A percentile compares a stretch with the other conserved stretches of the same genome.
Evolutionary conservation across 2,329 filamentous ascomycete species (phyloP).

Genomic region (Conoideocrella luteorostrata): DNA sequence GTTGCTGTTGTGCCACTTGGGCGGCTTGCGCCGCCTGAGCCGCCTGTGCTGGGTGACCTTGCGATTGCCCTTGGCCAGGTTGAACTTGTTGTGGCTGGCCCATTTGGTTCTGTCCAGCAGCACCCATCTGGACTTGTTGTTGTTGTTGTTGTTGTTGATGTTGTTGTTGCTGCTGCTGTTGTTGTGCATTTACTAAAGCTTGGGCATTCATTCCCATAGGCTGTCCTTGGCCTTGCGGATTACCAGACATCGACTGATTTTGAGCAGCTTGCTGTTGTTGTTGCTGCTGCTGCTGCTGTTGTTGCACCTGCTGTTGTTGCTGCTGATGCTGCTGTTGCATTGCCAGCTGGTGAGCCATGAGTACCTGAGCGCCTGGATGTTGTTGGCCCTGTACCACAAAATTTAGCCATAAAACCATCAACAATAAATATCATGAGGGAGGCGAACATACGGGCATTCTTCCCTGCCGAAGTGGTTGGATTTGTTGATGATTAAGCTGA

Average conservation of each 20-base stretch:
- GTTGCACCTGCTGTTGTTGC: conserved; percentile 34
- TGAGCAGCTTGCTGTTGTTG: conserved; percentile 28
- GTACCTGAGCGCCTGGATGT: conserved; percentile 27
- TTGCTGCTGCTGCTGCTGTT: conserved; percentile 29
- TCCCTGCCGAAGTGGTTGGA: conserved; percentile 43
- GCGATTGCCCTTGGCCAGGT: conserved; percentile 25
- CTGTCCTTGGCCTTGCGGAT: conserved; percentile 33
- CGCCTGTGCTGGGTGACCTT: conserved; percentile 28
- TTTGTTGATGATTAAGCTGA: conserved; percentile 44
- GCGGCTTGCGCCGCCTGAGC: too few relatives aligned
- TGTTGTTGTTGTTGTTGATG: conserved; percentile 20
- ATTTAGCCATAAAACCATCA: neutral
- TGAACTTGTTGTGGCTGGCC: conserved; percentile 16
- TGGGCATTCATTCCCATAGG: conserved; percentile 42
- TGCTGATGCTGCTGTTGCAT: conserved; percentile 36
- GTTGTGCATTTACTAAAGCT: conserved; percentile 35
- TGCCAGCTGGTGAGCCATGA: conserved; percentile 43
- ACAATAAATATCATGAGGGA: neutral
- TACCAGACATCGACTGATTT: conserved; percentile 33
- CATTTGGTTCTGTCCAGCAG: conserved; percentile 11
- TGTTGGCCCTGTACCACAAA: conserved; percentile 20
- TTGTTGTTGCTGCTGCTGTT: conserved; percentile 22
- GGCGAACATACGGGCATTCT: conserved; percentile 33
- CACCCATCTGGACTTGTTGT: conserved; percentile 13
- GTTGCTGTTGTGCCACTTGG: conserved; percentile 27